Conservation (phyloP, 192 early-diverging fungal species). For the Backusella morwellensis region DNA sequence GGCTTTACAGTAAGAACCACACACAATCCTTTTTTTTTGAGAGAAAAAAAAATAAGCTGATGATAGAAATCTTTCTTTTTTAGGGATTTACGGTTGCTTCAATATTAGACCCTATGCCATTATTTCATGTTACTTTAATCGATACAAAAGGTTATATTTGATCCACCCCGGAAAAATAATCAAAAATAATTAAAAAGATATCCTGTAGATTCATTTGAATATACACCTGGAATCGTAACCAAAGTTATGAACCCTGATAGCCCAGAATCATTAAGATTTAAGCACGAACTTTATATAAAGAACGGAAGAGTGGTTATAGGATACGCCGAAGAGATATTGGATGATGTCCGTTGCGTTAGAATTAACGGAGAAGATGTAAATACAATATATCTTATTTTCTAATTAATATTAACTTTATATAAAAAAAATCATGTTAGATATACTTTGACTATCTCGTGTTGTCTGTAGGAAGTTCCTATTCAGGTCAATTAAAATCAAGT, state of each 20-base stretch:
- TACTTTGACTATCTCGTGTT: constrained; percentile 38
- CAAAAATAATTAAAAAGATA: neutral
- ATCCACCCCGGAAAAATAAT: neutral
- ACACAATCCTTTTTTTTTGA: neutral
- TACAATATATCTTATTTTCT: neutral
- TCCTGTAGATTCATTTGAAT: constrained; percentile 34
- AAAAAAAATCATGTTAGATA: constrained; percentile 16
- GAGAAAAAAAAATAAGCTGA: neutral
- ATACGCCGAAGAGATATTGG: constrained; percentile 19
- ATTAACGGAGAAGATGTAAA: constrained; percentile 30
- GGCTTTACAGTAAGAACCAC: constrained; percentile 31
- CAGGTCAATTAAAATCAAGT: constrained; percentile 27
- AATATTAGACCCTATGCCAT: constrained; percentile 33
- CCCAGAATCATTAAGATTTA: constrained; percentile 19
- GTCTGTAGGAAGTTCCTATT: constrained; percentile 31
- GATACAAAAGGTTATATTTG: constrained; percentile 35
- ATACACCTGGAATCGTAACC: constrained; percentile 28
- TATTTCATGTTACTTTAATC: constrained; percentile 34
- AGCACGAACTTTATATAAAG: constrained; percentile 25
- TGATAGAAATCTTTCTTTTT: neutral
- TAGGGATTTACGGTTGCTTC: constrained; percentile 37
- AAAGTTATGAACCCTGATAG: constrained; percentile 20
- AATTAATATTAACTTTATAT: neutral
- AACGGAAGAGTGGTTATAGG: constrained; percentile 38
- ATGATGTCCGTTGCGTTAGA: constrained; percentile 6